A percentile compares a stretch with the other conserved stretches of the same genome.
These are phyloP conservation scores for Trichosporon asahii DNA, from an alignment of 1,284 basidiomycete species.

Conservation along the genomic window DNA sequence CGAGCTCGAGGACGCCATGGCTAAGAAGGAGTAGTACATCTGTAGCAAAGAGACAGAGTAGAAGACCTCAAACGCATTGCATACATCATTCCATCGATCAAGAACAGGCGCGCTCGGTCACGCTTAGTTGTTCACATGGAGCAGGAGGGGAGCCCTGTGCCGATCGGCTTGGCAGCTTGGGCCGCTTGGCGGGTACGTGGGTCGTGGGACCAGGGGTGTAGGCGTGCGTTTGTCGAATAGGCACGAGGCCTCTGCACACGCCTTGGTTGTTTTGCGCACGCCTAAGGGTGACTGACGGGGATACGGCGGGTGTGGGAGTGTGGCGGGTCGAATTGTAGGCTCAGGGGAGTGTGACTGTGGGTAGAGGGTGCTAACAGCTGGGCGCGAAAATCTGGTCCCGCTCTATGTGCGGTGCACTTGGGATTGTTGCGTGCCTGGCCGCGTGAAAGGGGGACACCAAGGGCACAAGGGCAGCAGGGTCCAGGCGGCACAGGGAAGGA, in stretches of 20 bases:
- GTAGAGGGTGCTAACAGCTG: too few relatives aligned
- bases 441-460: neutral
- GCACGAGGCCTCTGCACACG: neutral
- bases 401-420: neutral
- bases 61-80: conserved; percentile 4
- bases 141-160: neutral
- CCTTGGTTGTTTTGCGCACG: neutral
- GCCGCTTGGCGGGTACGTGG: neutral
- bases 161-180: conserved; percentile 2
- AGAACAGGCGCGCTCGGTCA: neutral
- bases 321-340: neutral
- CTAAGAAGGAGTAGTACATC: neutral
- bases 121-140: neutral
- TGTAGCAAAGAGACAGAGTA: conserved; percentile 8
- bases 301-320: neutral
- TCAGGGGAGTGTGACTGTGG: too few relatives aligned
- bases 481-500: neutral
- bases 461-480: neutral
- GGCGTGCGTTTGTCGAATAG: neutral
- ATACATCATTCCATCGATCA: neutral
- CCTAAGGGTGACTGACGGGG: neutral
- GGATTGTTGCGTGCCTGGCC: neutral
- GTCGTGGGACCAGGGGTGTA: neutral
- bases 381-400: neutral
- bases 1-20: neutral